These are phyloP conservation scores for Parathielavia hyrcaniae DNA, from an alignment of 495 filamentous ascomycete species.

Conservation along the genomic window DNA sequence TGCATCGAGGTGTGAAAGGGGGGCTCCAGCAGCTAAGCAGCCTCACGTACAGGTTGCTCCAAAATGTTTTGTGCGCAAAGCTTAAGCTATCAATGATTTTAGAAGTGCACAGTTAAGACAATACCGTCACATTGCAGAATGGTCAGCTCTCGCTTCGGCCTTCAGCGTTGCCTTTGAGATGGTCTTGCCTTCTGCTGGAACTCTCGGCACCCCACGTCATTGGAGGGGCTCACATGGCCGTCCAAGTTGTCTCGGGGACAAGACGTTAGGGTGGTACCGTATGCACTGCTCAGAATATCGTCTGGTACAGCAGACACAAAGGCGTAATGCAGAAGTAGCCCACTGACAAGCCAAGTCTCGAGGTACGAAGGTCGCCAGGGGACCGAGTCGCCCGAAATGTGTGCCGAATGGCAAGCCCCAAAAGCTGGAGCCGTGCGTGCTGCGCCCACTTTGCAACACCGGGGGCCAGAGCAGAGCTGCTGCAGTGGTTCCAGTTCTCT, in stretches of 20 bases:
- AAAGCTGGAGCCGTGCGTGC: constrained; percentile 8
- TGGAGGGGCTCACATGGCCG: constrained; percentile 18
- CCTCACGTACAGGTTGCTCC: no score
- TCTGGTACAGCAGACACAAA: not conserved
- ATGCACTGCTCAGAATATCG: not conserved
- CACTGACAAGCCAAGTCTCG: constrained; percentile 3
- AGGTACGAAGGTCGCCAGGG: not conserved
- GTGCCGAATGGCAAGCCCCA: not conserved
- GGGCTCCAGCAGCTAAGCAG: no score
- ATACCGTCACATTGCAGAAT: not conserved
- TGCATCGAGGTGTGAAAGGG: no score
- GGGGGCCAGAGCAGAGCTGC: not conserved
- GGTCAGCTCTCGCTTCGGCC: not conserved
- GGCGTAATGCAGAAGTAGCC: constrained; percentile 2
- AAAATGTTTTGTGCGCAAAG: no score
- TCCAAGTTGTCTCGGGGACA: not conserved
- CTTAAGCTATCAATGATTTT: no score
- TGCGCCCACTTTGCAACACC: constrained; percentile 12
- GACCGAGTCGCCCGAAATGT: no score
- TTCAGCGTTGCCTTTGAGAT: no score
- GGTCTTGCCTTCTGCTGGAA: not conserved
- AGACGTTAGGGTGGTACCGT: not conserved
- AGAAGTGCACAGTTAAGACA: no score
- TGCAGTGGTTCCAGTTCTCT: constrained; percentile 5
- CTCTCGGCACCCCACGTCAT: constrained; percentile 22